phyloP scores from a whole-genome alignment of 257 asterid species.

The Solanum pimpinellifolium region DNA sequence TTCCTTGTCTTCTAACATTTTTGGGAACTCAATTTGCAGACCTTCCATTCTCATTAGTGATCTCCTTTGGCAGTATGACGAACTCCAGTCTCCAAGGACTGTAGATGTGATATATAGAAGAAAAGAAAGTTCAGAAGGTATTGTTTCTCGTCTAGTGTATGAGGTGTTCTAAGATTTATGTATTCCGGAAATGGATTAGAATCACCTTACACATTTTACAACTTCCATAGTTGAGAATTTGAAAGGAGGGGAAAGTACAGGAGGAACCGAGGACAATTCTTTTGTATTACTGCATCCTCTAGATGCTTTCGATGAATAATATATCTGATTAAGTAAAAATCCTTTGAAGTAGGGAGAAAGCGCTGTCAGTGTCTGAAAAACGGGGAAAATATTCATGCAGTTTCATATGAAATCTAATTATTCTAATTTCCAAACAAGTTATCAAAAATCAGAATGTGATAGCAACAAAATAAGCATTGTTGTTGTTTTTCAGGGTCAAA shows the following conservation, averaged over 20 bases:
- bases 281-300: background rate
- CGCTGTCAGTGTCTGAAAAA: background rate
- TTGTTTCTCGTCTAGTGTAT: conserved; percentile 1
- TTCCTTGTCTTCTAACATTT: background rate
- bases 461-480: background rate
- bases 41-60: conserved; percentile 82
- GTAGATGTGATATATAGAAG: conserved; percentile 37
- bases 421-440: background rate
- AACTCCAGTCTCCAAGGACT: conserved; percentile 27
- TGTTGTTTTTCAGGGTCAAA: background rate
- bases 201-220: background rate
- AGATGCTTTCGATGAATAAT: background rate
- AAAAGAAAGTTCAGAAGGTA: conserved; percentile 48
- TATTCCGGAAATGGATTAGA: background rate
- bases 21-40: conserved; percentile 34
- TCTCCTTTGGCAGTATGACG: conserved; percentile 57
- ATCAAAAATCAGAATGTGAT: background rate
- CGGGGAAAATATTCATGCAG: background rate
- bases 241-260: background rate
- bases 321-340: background rate
- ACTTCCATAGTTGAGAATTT: background rate
- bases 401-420: background rate
- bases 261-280: background rate
- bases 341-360: background rate
- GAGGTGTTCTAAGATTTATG: background rate